A percentile compares a stretch with the other conserved stretches of the same genome.
phyloP scores from a whole-genome alignment of 139 green algal species.

The Chlamydomonas schloesseri region DNA sequence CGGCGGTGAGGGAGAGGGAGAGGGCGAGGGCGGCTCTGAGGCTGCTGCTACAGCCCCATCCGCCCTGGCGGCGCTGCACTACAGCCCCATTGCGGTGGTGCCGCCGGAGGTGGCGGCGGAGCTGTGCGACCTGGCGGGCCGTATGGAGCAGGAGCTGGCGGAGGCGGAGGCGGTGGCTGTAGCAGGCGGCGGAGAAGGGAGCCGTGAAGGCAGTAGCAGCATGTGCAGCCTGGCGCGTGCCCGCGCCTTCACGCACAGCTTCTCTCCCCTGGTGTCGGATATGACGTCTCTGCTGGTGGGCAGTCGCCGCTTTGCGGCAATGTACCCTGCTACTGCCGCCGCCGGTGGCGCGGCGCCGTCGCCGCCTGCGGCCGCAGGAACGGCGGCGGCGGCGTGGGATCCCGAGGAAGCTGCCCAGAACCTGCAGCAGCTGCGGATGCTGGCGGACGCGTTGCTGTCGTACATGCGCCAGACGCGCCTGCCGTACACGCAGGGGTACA shows the following conservation, averaged over 20 bases:
- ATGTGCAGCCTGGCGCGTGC: not conserved
- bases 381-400: not conserved
- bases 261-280: not conserved
- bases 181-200: too few species aligned
- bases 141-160: not conserved
- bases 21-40: not conserved
- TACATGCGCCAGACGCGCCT: not conserved
- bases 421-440: not conserved
- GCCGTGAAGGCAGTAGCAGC: too few species aligned
- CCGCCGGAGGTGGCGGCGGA: not conserved
- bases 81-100: not conserved
- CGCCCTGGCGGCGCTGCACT: not conserved
- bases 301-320: too few species aligned
- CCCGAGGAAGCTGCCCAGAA: not conserved
- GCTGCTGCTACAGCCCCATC: not conserved
- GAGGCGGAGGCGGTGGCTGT: not conserved
- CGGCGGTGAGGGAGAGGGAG: not conserved
- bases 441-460: not conserved
- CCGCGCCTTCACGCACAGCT: constrained; percentile 17
- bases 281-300: constrained; percentile 13
- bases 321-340: not conserved
- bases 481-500: not conserved
- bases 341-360: not conserved
- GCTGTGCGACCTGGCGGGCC: not conserved
- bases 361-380: not conserved